A percentile compares a stretch with the other conserved stretches of the same genome.
These are phyloP conservation scores for Cladosporium sp. DNA, from an alignment of 2,329 filamentous ascomycete species.

Conservation along the genomic window DNA sequence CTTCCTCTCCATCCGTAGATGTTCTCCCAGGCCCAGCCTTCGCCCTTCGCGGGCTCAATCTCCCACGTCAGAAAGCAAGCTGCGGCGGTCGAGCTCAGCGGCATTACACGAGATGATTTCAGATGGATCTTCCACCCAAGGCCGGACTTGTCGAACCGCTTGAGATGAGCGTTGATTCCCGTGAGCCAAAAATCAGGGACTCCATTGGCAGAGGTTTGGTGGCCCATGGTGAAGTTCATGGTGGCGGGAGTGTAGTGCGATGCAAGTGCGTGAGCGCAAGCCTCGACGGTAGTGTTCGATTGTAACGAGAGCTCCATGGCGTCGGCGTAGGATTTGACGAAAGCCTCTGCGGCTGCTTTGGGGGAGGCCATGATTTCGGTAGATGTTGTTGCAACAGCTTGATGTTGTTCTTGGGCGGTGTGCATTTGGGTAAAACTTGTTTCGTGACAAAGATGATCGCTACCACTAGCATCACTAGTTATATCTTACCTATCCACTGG, in stretches of 20 bases:
- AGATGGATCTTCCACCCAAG: slow-evolving; percentile 9
- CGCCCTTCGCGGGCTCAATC: background rate
- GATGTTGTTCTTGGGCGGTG: no score
- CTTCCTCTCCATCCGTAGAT: slow-evolving; percentile 12
- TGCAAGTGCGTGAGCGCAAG: background rate
- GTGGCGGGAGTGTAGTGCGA: slow-evolving; percentile 10
- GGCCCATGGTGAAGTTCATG: slow-evolving; percentile 2
- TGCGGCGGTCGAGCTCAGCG: background rate
- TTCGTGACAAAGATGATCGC: no score
- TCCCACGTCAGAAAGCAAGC: slow-evolving; percentile 13
- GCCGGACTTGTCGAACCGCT: slow-evolving; percentile 3
- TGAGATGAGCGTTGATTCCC: slow-evolving; percentile 7
- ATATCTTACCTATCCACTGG: no score
- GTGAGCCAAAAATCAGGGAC: slow-evolving; percentile 2
- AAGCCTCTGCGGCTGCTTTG: background rate
- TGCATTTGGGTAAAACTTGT: background rate
- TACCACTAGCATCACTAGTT: no score
- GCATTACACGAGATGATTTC: background rate
- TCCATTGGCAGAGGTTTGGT: background rate
- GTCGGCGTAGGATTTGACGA: slow-evolving; percentile 1
- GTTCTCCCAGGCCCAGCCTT: slow-evolving; percentile 12
- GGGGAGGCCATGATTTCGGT: background rate
- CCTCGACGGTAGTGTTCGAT: slow-evolving; percentile 23
- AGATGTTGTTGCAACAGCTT: no score
- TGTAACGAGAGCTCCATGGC: background rate